phyloP scores from a whole-genome alignment of 306 rosid genomes.

The Sophora flavescens region DNA sequence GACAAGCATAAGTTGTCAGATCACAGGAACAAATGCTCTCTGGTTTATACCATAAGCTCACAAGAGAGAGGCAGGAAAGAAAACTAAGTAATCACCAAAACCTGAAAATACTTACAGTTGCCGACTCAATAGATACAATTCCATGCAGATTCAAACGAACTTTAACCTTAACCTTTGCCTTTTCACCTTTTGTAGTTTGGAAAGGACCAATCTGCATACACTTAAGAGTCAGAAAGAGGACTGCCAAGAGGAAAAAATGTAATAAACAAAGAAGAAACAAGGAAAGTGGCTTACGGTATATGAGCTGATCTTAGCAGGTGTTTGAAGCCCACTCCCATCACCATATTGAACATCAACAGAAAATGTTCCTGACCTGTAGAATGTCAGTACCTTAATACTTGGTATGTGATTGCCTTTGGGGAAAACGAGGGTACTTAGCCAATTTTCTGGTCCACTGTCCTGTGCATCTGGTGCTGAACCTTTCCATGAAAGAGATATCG shows the following conservation, averaged over 20 bases:
- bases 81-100: neutral
- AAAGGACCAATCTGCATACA: slow-evolving; percentile 89
- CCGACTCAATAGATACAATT: slow-evolving; percentile 75
- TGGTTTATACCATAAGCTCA: neutral
- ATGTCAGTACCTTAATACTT: slow-evolving; percentile 78
- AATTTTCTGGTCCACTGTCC: slow-evolving; percentile 65
- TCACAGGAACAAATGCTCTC: neutral
- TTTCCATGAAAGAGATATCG: slow-evolving; percentile 83
- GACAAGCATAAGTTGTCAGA: neutral
- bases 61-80: neutral
- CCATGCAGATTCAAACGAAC: slow-evolving; percentile 86
- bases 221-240: neutral
- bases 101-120: slow-evolving; percentile 67
- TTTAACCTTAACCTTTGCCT: slow-evolving; percentile 78
- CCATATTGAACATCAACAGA: slow-evolving; percentile 76
- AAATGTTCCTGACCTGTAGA: slow-evolving; percentile 76
- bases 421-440: slow-evolving; percentile 68
- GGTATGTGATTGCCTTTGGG: slow-evolving; percentile 87
- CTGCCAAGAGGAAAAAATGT: neutral
- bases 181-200: slow-evolving; percentile 63
- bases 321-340: slow-evolving; percentile 64
- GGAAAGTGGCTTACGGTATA: slow-evolving; percentile 65
- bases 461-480: slow-evolving; percentile 76
- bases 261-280: neutral
- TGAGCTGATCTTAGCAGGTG: slow-evolving; percentile 77